Evolutionary conservation across 768 basidiomycete species (phyloP), one percentile per base, ranked within the genome.

Genomic region (Amyloporia xantha): DNA sequence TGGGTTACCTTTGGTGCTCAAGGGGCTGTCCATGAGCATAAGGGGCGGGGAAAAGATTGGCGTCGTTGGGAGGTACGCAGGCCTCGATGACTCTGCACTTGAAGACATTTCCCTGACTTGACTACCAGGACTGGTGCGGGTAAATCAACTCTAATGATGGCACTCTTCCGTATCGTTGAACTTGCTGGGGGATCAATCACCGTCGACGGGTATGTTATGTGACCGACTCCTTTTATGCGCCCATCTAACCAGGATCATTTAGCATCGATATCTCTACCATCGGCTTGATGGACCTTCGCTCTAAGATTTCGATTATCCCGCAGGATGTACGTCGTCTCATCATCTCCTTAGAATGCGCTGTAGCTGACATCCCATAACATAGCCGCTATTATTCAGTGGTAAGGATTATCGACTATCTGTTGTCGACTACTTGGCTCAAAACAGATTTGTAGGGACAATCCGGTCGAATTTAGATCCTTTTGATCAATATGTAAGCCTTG

Each of bases 31-130:
- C 4, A 41, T 89, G 55, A 66, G 66, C n/a, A 75, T 90, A 39
- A 64, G 68, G 2, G 76, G 76, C 0, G 81, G 82, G 0, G 85
- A 91, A 65, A 86, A 87, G 68, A 80, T 90, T 47, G 87, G 86
- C 12, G 77, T 90, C 30, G 85, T 90, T 7, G 86, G 86, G 43
- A 61, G 81, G 60, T 71, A 41, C 5, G 62, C 37, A 13, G 3
- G n/a, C n/a, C n/a, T n/a, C n/a, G n/a, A n/a, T n/a, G n/a, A n/a
- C n/a, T n/a, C n/a, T n/a, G n/a, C n/a, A n/a, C n/a, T n/a, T n/a
- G n/a, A n/a, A n/a, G n/a, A n/a, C n/a, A 23, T 13, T 12, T 19
- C 12, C 1, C 13, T 20, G 24, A 1, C 9, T 33, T 44, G 17
- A 50, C 27, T 13, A n/a, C 21, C 37, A 62, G 64, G 47, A 76